Evolutionary conservation across 2,329 filamentous ascomycete genomes (phyloP).

Genomic region (Fusarium equiseti): DNA sequence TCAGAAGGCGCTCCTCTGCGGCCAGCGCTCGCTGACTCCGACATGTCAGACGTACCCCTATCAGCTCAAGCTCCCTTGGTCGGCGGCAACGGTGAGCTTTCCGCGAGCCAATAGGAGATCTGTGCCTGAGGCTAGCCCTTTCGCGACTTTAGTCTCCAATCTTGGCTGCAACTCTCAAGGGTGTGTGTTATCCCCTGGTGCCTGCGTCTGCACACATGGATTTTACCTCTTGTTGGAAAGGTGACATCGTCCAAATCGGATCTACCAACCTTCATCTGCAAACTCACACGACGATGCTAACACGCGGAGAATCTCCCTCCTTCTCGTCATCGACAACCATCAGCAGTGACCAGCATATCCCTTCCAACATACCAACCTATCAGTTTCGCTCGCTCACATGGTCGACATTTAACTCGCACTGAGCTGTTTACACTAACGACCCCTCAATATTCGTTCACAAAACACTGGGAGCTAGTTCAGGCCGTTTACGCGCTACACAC

Average conservation of each 20-base stretch:
- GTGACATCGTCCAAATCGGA: constrained; percentile 47
- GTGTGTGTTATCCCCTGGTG: constrained; percentile 28
- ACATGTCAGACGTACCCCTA: constrained; percentile 22
- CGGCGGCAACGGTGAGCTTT: constrained; percentile 39
- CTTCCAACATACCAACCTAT: neutral
- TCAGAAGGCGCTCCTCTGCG: constrained; percentile 25
- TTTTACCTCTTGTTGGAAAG: constrained; percentile 34
- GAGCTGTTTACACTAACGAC: neutral
- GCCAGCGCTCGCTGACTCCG: constrained; percentile 26
- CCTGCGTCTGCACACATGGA: constrained; percentile 26
- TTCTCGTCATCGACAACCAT: constrained; percentile 22
- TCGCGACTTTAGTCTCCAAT: constrained; percentile 18
- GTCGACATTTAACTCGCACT: neutral
- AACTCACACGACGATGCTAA: constrained; percentile 26
- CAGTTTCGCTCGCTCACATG: neutral
- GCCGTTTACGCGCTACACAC: constrained; percentile 20
- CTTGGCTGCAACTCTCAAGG: constrained; percentile 31
- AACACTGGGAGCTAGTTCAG: constrained; percentile 3
- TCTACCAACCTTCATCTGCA: constrained; percentile 29
- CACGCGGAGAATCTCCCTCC: constrained; percentile 35
- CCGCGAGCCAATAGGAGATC: constrained; percentile 56
- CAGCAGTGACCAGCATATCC: constrained; percentile 18
- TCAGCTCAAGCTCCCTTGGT: constrained; percentile 14
- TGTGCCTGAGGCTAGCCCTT: constrained; percentile 56
- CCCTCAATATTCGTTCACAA: constrained; percentile 7